These are phyloP conservation scores for Gymnopilus dilepis DNA, from an alignment of 768 basidiomycete species.

Conservation along the genomic window DNA sequence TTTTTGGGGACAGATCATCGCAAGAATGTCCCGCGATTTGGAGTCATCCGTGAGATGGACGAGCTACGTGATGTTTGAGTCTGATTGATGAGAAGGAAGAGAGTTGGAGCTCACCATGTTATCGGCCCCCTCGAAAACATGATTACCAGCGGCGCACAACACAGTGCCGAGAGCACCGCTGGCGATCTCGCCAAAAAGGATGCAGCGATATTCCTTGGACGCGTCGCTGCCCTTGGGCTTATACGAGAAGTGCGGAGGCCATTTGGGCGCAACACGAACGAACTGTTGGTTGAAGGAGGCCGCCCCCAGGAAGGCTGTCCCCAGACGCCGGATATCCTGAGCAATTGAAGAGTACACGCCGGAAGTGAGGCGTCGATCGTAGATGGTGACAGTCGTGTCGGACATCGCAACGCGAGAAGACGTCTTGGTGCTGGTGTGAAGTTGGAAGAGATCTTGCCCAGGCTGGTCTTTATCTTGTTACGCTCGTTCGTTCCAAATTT, in stretches of 20 bases:
- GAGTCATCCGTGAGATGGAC: background rate
- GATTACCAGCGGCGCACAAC: background rate
- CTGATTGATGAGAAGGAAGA: background rate
- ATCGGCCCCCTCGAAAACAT: background rate
- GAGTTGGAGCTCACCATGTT: background rate
- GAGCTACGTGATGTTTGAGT: too few relatives aligned
- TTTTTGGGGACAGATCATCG: background rate
- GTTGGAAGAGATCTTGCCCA: too few relatives aligned
- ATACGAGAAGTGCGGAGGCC: background rate
- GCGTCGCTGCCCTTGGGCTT: background rate
- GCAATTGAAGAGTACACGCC: background rate
- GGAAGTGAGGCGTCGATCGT: background rate
- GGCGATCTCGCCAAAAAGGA: background rate
- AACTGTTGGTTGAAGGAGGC: background rate
- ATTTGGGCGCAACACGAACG: background rate
- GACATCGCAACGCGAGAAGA: too few relatives aligned
- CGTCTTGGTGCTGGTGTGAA: too few relatives aligned
- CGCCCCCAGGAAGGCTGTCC: background rate
- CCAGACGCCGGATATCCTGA: background rate
- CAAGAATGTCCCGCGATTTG: background rate
- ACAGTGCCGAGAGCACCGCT: background rate
- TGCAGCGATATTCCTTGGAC: background rate
- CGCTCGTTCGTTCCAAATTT: too few relatives aligned
- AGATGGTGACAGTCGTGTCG: background rate
- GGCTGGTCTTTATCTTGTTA: too few relatives aligned